These are phyloP conservation scores for Heritiera fomes DNA, from an alignment of 345 rosid species.

Conservation along the genomic window DNA sequence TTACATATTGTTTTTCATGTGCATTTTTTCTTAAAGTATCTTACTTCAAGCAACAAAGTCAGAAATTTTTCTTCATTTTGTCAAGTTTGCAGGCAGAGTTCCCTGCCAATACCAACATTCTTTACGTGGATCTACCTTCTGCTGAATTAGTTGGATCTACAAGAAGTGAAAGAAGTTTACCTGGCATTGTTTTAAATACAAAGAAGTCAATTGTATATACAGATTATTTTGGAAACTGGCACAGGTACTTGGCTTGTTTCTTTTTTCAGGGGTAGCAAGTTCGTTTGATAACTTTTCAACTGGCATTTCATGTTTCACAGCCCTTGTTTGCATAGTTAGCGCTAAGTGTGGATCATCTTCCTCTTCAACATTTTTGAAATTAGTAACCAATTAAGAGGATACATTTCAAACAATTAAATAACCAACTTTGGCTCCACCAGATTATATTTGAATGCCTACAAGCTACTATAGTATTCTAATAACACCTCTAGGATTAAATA, in stretches of 20 bases:
- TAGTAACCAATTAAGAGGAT: not conserved
- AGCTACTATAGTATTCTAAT: not conserved
- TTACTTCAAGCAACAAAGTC: not conserved
- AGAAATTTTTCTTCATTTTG: constrained; percentile 22
- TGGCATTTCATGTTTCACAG: constrained; percentile 14
- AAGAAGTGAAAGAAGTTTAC: constrained; percentile 62
- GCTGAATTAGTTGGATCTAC: constrained; percentile 68
- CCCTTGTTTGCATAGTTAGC: not conserved
- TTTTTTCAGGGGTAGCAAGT: not conserved
- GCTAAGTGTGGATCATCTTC: not conserved
- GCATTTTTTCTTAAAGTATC: not conserved
- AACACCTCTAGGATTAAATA: not conserved
- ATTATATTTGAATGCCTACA: not conserved
- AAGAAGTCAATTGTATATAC: constrained; percentile 63
- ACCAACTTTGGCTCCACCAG: not conserved
- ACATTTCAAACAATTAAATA: not conserved
- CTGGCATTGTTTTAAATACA: constrained; percentile 78
- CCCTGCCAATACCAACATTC: constrained; percentile 95
- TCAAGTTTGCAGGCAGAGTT: constrained; percentile 72
- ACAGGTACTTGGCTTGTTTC: constrained; percentile 48
- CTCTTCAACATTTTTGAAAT: not conserved
- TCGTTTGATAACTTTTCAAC: constrained; percentile 10
- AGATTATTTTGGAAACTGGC: constrained; percentile 64
- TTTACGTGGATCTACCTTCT: constrained; percentile 74
- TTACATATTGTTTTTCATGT: not conserved